Base-by-base conservation (phyloP, 345 rosid genomes). In the Jatropha curcas region DNA sequence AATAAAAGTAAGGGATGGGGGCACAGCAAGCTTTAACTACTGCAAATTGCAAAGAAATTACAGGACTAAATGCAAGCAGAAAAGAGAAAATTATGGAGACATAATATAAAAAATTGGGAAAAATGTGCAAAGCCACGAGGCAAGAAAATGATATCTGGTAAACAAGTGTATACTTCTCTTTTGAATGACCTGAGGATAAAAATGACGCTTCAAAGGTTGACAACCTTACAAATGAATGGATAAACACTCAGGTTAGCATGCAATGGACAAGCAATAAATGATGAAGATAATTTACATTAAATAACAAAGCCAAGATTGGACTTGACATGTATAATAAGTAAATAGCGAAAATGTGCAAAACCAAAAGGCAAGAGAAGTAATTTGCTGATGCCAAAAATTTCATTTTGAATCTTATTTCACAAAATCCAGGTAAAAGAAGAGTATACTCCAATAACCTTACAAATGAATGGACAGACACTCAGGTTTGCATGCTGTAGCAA, bases 341-440 rank as follows among this genome's bases (percentile, higher is more conserved):
- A n/a, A n/a, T n/a, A n/a, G n/a, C n/a, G n/a, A n/a, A n/a, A n/a
- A n/a, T n/a, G n/a, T n/a, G n/a, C n/a, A 8, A 41, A 41, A 41
- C 45, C 10, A 37, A 4, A 46, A 46, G 19, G 11, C 20, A 30
- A 27, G 20, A 28, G 48, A 24, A 66, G 6, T 11, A 28, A 19
- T 45, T 56, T 56, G 70, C 60, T 30, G 30, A 65, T 27, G 45
- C 20, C 28, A 63, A n/a, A n/a, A 30, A 61, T 19, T 46, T 70
- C 14, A 34, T 35, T 25, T 58, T 45, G 27, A 45, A 57, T 43
- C 4, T 39, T 41, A 11, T 17, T 55, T 68, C 30, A 27, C 28
- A 55, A 35, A 52, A 37, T 33, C 63, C 13, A n/a, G 24, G 22
- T 53, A n/a, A 53, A 0, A 35, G 35, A n/a, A 27, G 0, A 46